Evolutionary conservation across 1,139 yeast species (phyloP), one percentile per base, ranked within the genome.

Genomic region (Taiozyma sp.): DNA sequence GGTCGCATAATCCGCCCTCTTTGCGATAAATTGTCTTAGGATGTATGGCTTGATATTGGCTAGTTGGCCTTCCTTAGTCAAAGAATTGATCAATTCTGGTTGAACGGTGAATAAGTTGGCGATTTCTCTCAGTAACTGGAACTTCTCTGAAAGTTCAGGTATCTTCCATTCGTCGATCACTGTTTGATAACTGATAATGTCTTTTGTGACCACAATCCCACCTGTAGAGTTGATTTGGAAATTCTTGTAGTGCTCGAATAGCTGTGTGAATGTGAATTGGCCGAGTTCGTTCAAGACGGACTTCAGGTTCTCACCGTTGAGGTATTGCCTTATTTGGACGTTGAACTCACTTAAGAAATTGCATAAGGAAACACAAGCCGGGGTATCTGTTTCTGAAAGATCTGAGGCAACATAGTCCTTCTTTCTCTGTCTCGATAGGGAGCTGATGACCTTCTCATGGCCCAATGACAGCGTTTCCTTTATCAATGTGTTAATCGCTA

Each of bases 101-200:
- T 85, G 91, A 14, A 89, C 96, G 0, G 96, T 87, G 65, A 85
- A 92, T 57, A 92, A 72, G 62, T 89, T 90, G 40, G 95, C 92
- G 54, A 92, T 81, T 58, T 91, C 96, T 63, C 90, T 83, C 56
- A 92, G 71, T 12, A 90, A 74, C 48, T 81, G 82, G 70, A 87
- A 90, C 50, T 80, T 79, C 43, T 83, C 87, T n/a, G 84, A 75
- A 41, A 91, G 71, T 49, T 80, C 84, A 2, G 77, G 75, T 30
- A 87, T 74, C 7, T 74, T 75, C 93, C 96, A 89, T 45, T 72
- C 75, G 54, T 86, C 95, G 49, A 92, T 79, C 0, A 81, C 76
- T 19, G 84, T 78, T 64, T 89, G 95, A 64, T 86, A 90, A 39
- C 88, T 79, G 45, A 88, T 86, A 8, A 88, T 83, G 69, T 92